phyloP scores from a whole-genome alignment of 345 rosid genomes.

The Citrus glauca region DNA sequence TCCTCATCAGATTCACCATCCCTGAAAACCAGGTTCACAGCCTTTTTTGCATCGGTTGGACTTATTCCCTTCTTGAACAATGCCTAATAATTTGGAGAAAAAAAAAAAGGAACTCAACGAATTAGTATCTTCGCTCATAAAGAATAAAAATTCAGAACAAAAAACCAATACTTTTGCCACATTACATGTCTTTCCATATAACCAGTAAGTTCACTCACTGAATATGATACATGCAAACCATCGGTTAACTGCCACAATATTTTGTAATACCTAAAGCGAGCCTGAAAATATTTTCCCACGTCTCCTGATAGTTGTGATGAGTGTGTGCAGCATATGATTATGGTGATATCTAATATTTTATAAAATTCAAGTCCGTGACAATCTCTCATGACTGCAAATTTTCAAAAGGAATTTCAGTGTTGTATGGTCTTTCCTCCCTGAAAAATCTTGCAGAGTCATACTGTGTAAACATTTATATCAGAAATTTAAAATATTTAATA shows the following conservation, averaged over 20 bases:
- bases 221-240: neutral
- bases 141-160: neutral
- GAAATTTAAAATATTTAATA: neutral
- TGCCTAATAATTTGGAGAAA: constrained; percentile 35
- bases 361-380: neutral
- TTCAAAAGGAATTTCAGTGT: neutral
- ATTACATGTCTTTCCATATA: neutral
- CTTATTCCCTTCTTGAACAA: constrained; percentile 63
- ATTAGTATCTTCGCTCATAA: neutral
- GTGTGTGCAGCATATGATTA: neutral
- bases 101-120: neutral
- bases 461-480: neutral
- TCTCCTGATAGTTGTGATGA: neutral
- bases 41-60: constrained; percentile 49
- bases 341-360: neutral
- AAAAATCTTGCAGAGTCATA: neutral
- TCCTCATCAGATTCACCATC: constrained; percentile 35
- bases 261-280: neutral
- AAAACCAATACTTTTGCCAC: neutral
- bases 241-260: neutral
- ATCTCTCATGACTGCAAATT: neutral
- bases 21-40: constrained; percentile 69
- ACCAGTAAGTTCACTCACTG: neutral
- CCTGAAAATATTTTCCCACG: neutral
- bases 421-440: neutral